Base-by-base conservation (phyloP, 2,329 filamentous ascomycete species). In the Penicillium sp. region DNA sequence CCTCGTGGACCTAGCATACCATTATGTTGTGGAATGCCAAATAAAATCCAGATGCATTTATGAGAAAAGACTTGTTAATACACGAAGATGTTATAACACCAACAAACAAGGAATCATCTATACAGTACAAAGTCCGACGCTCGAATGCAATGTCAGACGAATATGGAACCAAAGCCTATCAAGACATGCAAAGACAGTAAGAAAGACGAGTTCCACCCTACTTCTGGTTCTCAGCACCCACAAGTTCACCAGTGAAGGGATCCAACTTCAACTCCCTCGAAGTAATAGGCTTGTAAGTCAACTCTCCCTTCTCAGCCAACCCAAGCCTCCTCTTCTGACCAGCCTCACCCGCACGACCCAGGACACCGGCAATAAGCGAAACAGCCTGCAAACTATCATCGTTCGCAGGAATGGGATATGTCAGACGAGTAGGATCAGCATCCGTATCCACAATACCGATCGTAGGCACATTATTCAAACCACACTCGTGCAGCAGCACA, bases 391-490 rank as follows among this genome's bases (percentile, higher is more conserved):
- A 76, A 84, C 92, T 96, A 81, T 99, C 95, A 71, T 99, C 95
- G 74, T 99, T 99, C 50, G 91, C 91, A 2, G 95, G 95, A 65
- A 99, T 97, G 14, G 90, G 90, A 72, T 99, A 99, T 4, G 95
- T 98, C 50, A 98, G 92, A 86, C 90, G 93, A 0, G 91, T 91
- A 0, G 95, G 91, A 75, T 98, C 90, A 2, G 87, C 88, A 74
- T 99, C 90, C 1, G 95, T 98, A 75, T 99, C 95, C 65, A 98
- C 89, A 56, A 99, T 83, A 47, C 93, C 95, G 68, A 99, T 95
- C 0, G 95, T 98, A 1, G 95, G 95, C 56, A 99, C 90, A 69
- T 89, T 90, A 72, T 91, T 89, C 56, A 92, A 74, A 0, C 89
- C 90, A 74, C 95, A 98, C 80, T 99, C 95, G 75, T 95, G 91